Percentiles rank a stretch among this genome's conserved stretches.
These are phyloP conservation scores for Prunus mira DNA, from an alignment of 306 rosid species.

Conservation along the genomic window DNA sequence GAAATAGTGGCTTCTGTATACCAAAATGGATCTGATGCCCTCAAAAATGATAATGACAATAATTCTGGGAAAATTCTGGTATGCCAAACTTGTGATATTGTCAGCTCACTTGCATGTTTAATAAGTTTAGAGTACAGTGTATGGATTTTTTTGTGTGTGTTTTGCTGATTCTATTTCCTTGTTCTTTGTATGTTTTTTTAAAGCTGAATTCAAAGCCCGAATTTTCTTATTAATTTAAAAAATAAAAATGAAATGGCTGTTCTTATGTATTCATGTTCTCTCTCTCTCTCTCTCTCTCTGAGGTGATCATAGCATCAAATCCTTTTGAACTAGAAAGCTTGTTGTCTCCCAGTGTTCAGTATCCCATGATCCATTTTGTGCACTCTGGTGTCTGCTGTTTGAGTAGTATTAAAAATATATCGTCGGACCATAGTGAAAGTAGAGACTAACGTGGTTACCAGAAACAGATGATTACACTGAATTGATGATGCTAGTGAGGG, in stretches of 20 bases:
- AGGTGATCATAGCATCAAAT: conserved; percentile 4
- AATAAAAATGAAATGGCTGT: background rate
- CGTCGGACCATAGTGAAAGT: background rate
- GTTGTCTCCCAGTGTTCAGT: background rate
- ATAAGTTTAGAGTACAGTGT: background rate
- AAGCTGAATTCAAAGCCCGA: background rate
- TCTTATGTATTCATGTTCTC: background rate
- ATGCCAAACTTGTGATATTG: conserved; percentile 18
- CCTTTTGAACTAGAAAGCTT: background rate
- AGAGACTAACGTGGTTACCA: background rate
- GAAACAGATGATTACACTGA: background rate
- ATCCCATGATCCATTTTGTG: background rate
- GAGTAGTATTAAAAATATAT: background rate
- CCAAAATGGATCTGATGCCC: conserved; percentile 25
- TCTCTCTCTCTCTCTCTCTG: background rate
- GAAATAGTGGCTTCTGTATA: conserved; percentile 46
- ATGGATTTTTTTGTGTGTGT: background rate
- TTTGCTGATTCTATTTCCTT: background rate
- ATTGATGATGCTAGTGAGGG: background rate
- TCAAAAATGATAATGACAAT: conserved; percentile 8
- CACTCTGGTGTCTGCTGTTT: background rate
- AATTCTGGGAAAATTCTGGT: conserved; percentile 28
- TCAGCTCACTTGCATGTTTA: conserved; percentile 11
- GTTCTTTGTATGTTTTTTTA: background rate
- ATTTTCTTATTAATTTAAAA: background rate